phyloP scores from a whole-genome alignment of 768 basidiomycete genomes.

The Suillus discolor region DNA sequence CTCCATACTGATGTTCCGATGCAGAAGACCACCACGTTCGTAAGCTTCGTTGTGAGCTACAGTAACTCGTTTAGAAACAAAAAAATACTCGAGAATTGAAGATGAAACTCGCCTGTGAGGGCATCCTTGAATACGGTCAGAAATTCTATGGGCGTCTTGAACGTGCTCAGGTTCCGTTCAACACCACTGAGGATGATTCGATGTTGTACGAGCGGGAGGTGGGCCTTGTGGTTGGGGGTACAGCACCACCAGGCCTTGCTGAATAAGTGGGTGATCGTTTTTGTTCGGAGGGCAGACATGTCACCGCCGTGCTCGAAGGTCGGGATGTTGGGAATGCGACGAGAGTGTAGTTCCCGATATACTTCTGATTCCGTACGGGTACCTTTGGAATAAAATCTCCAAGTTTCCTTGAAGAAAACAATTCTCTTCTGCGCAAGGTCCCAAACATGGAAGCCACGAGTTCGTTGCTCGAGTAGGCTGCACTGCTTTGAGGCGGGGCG shows the following conservation, averaged over 20 bases:
- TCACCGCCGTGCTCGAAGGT: slow-evolving; percentile 32
- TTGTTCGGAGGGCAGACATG: slow-evolving; percentile 16
- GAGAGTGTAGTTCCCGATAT: slow-evolving; percentile 20
- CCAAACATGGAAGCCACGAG: background rate
- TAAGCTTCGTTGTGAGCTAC: slow-evolving; percentile 24
- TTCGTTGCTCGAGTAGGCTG: background rate
- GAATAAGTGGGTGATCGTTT: slow-evolving; percentile 12
- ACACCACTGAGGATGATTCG: slow-evolving; percentile 7
- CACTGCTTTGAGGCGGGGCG: background rate
- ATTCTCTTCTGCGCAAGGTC: slow-evolving; percentile 3
- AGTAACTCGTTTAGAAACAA: background rate
- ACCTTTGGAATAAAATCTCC: slow-evolving; percentile 20
- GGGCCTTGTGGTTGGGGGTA: too few relatives aligned
- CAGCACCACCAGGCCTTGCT: background rate
- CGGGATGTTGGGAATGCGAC: slow-evolving; percentile 27
- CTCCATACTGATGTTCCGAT: slow-evolving; percentile 27
- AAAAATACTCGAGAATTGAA: background rate
- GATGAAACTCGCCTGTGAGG: background rate
- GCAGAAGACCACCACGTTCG: slow-evolving; percentile 15
- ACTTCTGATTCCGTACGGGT: slow-evolving; percentile 24
- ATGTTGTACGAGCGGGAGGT: background rate
- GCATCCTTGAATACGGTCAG: slow-evolving; percentile 1
- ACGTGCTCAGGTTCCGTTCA: background rate
- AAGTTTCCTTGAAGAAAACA: slow-evolving; percentile 36
- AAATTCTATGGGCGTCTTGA: background rate